These are phyloP conservation scores for Pugionium cornutum DNA, from an alignment of 345 rosid genomes.

Conservation along the genomic window DNA sequence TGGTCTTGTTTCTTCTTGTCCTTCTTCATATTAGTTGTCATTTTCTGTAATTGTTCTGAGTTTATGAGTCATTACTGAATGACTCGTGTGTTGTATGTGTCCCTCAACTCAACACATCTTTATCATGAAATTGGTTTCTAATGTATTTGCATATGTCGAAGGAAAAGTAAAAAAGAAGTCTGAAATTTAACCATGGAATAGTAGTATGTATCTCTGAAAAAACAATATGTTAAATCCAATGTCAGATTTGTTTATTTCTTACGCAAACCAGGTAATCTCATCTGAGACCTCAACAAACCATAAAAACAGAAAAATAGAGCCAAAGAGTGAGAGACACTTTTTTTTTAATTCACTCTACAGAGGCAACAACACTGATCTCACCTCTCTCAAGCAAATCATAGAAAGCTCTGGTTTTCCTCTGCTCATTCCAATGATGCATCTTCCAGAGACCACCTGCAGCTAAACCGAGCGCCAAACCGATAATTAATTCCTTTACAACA, in stretches of 20 bases:
- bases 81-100: not conserved
- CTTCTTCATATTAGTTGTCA: not conserved
- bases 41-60: not conserved
- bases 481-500: constrained; percentile 75
- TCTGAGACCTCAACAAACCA: constrained; percentile 34
- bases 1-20: not conserved
- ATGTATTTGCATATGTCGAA: too few relatives aligned
- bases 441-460: constrained; percentile 87
- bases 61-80: too few relatives aligned
- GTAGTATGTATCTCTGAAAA: not conserved
- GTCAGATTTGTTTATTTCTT: constrained; percentile 24
- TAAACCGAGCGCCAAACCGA: constrained; percentile 69
- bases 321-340: not conserved
- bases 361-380: constrained; percentile 79
- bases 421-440: constrained; percentile 99
- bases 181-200: constrained; percentile 9
- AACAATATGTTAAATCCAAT: constrained; percentile 23
- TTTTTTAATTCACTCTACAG: constrained; percentile 51
- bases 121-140: too few relatives aligned
- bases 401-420: constrained; percentile 82
- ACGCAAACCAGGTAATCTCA: constrained; percentile 43
- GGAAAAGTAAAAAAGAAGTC: constrained; percentile 23
- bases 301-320: not conserved
- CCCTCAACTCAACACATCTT: not conserved
- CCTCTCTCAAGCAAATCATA: constrained; percentile 91